These are phyloP conservation scores for Tolypocladium pustulatum DNA, from an alignment of 2,329 filamentous ascomycete species.

Conservation along the genomic window DNA sequence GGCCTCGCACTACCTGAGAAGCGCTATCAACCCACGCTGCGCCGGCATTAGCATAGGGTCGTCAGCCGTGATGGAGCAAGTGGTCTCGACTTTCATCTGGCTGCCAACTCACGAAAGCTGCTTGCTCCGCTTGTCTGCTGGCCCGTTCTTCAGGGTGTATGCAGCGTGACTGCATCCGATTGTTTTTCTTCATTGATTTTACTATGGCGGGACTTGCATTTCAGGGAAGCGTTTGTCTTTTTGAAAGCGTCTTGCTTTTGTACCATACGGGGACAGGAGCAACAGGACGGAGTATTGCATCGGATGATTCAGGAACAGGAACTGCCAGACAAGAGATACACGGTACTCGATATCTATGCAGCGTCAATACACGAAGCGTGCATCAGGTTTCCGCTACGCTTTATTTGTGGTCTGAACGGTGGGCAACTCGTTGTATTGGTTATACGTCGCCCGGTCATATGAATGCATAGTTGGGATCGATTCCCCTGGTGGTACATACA, in stretches of 20 bases:
- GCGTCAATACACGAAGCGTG: background rate
- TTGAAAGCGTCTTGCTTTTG: constrained; percentile 7
- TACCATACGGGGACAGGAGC: background rate
- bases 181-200: background rate
- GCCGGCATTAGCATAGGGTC: background rate
- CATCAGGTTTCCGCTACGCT: background rate
- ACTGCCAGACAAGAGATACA: background rate
- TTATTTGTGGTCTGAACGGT: background rate
- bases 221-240: constrained; percentile 3
- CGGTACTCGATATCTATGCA: background rate
- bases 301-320: background rate
- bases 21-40: background rate
- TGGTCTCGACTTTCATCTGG: background rate
- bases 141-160: background rate
- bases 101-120: background rate
- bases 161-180: background rate
- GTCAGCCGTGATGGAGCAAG: background rate
- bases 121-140: background rate
- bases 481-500: constrained; percentile 20
- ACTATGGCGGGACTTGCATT: background rate
- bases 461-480: constrained; percentile 4
- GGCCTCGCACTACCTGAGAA: background rate
- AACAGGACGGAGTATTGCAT: background rate
- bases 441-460: background rate
- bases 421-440: background rate